A percentile compares a stretch with the other conserved stretches of the same genome.
These are phyloP conservation scores for Sambucus nigra DNA, from an alignment of 129 eudicot genomes.

Conservation along the genomic window DNA sequence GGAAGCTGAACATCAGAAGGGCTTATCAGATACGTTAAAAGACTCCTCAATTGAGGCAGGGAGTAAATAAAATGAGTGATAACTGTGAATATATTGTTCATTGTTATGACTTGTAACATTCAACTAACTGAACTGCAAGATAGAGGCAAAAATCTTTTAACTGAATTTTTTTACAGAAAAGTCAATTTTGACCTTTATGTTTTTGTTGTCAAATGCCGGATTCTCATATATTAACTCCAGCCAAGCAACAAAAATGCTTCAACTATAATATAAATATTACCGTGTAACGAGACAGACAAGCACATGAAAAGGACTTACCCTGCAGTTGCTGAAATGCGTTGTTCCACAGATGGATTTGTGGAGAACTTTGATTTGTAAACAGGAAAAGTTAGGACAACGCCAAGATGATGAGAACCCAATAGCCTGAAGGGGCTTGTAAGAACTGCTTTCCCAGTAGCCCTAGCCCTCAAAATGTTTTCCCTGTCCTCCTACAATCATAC, in stretches of 20 bases:
- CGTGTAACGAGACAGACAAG: neutral
- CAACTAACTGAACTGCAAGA: no score
- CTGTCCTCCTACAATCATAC: slow-evolving; percentile 57
- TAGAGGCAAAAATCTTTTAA: neutral
- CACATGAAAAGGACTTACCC: slow-evolving; percentile 38
- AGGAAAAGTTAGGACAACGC: slow-evolving; percentile 85
- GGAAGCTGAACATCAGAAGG: no score
- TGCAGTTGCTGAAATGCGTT: slow-evolving; percentile 67
- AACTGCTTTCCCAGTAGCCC: slow-evolving; percentile 89
- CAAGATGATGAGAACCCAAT: slow-evolving; percentile 80
- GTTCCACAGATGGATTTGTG: slow-evolving; percentile 47
- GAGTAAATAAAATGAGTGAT: no score
- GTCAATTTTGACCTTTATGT: no score
- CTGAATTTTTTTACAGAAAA: no score
- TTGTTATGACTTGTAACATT: no score
- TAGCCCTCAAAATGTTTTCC: slow-evolving; percentile 76
- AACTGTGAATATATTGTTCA: no score
- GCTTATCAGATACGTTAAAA: no score
- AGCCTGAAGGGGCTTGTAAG: slow-evolving; percentile 73
- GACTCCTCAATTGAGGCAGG: no score
- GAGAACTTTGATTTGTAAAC: slow-evolving; percentile 72
- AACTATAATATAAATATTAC: neutral
- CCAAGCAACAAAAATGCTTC: neutral
- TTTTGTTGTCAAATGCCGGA: no score
- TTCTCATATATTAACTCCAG: no score